Evolutionary conservation across 202 grass and related monocot species (phyloP).

Genomic region (Brachypodium distachyon): DNA sequence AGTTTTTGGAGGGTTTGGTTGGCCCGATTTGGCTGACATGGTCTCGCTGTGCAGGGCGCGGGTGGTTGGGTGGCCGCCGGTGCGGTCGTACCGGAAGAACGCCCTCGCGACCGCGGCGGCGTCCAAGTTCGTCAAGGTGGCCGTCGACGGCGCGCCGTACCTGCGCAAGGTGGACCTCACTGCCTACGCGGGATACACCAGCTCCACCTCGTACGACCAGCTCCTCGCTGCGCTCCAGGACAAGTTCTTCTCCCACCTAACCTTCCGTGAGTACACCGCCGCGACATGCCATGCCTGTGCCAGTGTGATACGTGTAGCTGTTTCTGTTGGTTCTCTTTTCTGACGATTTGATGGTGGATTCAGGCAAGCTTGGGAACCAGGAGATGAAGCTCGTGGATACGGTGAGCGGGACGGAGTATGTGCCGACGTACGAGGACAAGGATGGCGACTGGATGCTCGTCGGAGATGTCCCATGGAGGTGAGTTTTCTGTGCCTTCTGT

Average conservation of each 20-base stretch:
- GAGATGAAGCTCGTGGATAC: conserved; percentile 43
- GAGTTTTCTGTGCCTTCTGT: neutral
- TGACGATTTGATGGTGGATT: neutral
- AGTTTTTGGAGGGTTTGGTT: neutral
- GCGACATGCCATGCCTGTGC: neutral
- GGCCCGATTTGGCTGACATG: too few species aligned
- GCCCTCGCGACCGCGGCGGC: conserved; percentile 10
- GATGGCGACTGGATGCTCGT: conserved; percentile 58
- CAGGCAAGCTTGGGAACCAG: conserved; percentile 26
- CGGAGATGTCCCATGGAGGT: conserved; percentile 53
- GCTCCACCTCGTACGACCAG: conserved; percentile 18
- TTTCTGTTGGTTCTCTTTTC: neutral
- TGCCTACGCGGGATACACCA: conserved; percentile 18
- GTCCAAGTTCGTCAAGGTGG: conserved; percentile 57
- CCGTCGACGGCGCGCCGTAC: conserved; percentile 47
- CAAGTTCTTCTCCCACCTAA: conserved; percentile 57
- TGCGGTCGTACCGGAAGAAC: conserved; percentile 27
- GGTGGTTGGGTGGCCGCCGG: conserved; percentile 62
- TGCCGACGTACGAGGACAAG: conserved; percentile 58
- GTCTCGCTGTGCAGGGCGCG: conserved; percentile 15
- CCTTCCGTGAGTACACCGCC: conserved; percentile 36
- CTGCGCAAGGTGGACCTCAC: conserved; percentile 61
- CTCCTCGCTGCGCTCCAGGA: conserved; percentile 50
- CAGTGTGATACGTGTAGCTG: neutral
- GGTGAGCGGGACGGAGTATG: conserved; percentile 30